Percentiles rank a stretch among this genome's conserved stretches.
Conservation (phyloP, 352 stramenopile species). For the Stephanocyclus meneghinianus region DNA sequence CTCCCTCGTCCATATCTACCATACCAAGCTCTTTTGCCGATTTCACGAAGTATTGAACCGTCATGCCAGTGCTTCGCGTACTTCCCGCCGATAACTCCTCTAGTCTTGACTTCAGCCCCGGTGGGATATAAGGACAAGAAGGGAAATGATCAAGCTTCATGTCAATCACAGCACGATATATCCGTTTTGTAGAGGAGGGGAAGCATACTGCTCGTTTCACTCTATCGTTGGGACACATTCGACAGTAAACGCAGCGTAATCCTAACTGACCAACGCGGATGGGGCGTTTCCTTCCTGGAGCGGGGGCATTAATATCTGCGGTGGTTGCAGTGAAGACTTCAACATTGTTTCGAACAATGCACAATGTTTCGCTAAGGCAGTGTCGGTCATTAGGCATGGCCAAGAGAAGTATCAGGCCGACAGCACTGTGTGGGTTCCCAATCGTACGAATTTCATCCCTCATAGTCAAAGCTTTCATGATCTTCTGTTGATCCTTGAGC, state of each 20-base stretch:
- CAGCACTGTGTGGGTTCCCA: conserved; percentile 32
- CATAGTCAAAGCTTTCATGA: conserved; percentile 41
- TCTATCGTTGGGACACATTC: conserved; percentile 67
- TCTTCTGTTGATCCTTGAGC: conserved; percentile 39
- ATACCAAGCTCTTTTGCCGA: conserved; percentile 73
- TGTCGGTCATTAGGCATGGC: conserved; percentile 75
- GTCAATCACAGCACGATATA: conserved; percentile 83
- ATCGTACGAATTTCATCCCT: conserved; percentile 46
- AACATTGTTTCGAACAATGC: conserved; percentile 80
- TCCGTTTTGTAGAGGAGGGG: conserved; percentile 77
- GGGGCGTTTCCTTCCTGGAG: conserved; percentile 76
- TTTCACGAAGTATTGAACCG: conserved; percentile 82
- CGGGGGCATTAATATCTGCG: conserved; percentile 75
- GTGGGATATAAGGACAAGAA: conserved; percentile 75
- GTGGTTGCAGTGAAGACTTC: conserved; percentile 80
- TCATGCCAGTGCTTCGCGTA: conserved; percentile 80
- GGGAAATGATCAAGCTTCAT: conserved; percentile 84
- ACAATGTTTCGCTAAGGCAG: conserved; percentile 79
- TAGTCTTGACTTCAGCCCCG: conserved; percentile 65
- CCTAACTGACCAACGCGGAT: conserved; percentile 79
- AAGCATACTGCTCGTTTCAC: conserved; percentile 82
- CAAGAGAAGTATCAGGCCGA: conserved; percentile 57
- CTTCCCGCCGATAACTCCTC: conserved; percentile 66
- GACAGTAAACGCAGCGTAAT: conserved; percentile 79
- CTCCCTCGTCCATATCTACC: conserved; percentile 61